Evolutionary conservation across 306 rosid genomes (phyloP), one percentile per base, ranked within the genome.

Genomic region (Lagenaria siceraria): DNA sequence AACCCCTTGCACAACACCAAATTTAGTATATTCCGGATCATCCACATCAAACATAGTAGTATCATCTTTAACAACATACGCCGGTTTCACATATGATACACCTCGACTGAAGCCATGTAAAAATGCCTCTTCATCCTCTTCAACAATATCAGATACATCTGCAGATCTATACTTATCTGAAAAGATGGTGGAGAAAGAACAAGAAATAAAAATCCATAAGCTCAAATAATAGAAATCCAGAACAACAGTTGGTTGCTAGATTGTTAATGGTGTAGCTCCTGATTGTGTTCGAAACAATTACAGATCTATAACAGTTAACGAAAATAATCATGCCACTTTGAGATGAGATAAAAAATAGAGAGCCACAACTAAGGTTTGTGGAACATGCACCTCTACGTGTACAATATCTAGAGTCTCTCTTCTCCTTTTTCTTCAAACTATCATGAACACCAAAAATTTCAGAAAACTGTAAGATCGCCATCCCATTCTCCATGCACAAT

Each of bases 61-160:
- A 53, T 78, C 89, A 80, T 81, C 78, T 80, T 78, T 78, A 58
- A 77, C 78, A 60, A 74, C 58, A 81, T 74, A 79, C 51, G 79
- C 84, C 74, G 82, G 90, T 80, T 89, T 82, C 75, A 80, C 43
- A 77, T 77, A 80, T 58, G 87, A 82, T 75, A 85, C 71, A 75
- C 74, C 82, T 51, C 84, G 86, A 77, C 88, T 78, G 52, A 83
- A 85, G 15, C 89, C 86, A 83, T 82, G 91, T 54, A 95, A 83
- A 63, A 90, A 92, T 27, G 83, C 90, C 86, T 92, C 98, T 84
- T 95, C 98, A 77, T 95, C 98, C 80, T 95, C 98, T 89, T 95
- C 98, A 81, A 90, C 90, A 29, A 85, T 81, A 87, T 88, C 88
- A 51, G 89, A 87, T 25, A 86, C 63, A 79, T 90, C 85, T 48